Evolutionary conservation across 768 basidiomycete genomes (phyloP), one percentile per base, ranked within the genome.

Genomic region (Myochromella boudieri): DNA sequence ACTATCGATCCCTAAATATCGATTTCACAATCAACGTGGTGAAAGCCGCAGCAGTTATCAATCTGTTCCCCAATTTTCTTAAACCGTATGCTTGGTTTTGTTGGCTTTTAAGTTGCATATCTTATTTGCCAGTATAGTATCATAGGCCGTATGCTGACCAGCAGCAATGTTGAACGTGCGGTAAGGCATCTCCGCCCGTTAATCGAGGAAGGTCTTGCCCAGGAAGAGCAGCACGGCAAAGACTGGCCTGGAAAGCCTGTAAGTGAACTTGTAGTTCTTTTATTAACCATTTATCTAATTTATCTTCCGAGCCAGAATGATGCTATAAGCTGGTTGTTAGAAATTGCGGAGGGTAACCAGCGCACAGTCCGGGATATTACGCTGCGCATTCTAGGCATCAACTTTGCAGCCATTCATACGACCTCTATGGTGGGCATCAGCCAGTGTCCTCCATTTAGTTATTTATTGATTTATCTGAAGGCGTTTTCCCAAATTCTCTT

Each of bases 401-500:
- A 73, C 54, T 65, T 70, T 44, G 67, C 68, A 2, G 63, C 67
- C 12, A 65, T 61, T 25, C 75, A 72, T 50, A 74, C 70, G 0
- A 66, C 68, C 0, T 59, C 70, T 10, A 68, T 64, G 55, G 71
- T 70, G 42, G 1, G 21, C 4, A 46, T 32, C 22, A 14, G 15
- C 26, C n/a, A n/a, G n/a, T n/a, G n/a, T n/a, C n/a, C 7, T 24
- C 37, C 17, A 9, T 22, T 14, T 14, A 39, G 14, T 3, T 37
- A 3, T 20, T 25, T 10, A 12, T 46, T 9, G 31, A 5, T 37
- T 12, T 32, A n/a, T n/a, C 11, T 36, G 22, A 29, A 76, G 73
- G 65, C 63, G 2, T 63, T 75, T 15, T 68, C 63, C 0, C 60
- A 68, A 12, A 65, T 68, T 0, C 43, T 76, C 1, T 70, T 61